Conservation (phyloP, 345 rosid species). For the Clausena lansium region DNA sequence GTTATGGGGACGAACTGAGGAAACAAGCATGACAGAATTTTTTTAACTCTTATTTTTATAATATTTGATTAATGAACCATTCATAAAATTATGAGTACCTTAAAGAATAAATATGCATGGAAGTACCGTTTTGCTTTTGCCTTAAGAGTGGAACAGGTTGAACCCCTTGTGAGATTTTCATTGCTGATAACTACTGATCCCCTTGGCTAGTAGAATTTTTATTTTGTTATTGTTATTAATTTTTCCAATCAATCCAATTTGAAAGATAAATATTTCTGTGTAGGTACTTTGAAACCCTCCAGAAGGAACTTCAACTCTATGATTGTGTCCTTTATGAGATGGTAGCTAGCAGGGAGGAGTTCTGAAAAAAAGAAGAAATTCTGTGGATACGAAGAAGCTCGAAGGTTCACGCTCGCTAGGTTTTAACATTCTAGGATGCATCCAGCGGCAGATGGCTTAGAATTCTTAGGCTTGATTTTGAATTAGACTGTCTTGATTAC, state of each 20-base stretch:
- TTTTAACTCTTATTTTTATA: too few relatives aligned
- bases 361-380: conserved; percentile 58
- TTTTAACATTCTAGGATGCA: conserved; percentile 71
- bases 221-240: neutral
- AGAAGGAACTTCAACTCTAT: conserved; percentile 75
- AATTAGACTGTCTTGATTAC: conserved; percentile 80
- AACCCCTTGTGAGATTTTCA: neutral
- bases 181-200: neutral
- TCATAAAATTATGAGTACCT: neutral
- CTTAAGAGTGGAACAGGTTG: neutral
- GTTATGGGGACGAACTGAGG: too few relatives aligned
- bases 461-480: conserved; percentile 70
- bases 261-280: conserved; percentile 7
- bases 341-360: conserved; percentile 87
- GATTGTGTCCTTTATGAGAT: conserved; percentile 90
- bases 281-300: conserved; percentile 76
- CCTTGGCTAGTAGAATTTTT: neutral
- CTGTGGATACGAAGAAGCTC: conserved; percentile 43
- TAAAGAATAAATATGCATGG: neutral
- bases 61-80: too few relatives aligned
- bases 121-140: neutral
- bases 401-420: conserved; percentile 62
- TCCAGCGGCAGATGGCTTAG: conserved; percentile 88
- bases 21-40: too few relatives aligned
- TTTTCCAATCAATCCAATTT: neutral